A percentile compares a stretch with the other conserved stretches of the same genome.
phyloP scores from a whole-genome alignment of 2,329 filamentous ascomycete species.

The Pseudophaeomoniella oleicola region DNA sequence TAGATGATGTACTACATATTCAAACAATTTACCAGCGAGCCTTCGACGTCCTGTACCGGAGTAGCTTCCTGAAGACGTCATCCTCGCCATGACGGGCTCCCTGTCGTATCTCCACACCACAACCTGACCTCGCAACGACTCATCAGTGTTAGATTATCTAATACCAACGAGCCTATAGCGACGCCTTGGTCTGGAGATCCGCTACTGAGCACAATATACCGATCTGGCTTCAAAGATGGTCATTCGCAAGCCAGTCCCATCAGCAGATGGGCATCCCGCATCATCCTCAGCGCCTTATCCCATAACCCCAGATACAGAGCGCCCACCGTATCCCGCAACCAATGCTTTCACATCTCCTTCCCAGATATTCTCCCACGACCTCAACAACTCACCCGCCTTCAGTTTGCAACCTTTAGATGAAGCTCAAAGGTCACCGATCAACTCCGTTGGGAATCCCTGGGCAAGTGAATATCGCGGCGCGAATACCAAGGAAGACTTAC shows the following conservation, averaged over 20 bases:
- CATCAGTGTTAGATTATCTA: no score
- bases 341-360: background rate
- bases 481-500: constrained; percentile 5
- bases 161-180: no score
- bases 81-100: no score
- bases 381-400: background rate
- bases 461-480: constrained; percentile 4
- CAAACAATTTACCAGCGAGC: no score
- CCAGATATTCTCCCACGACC: background rate
- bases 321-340: background rate
- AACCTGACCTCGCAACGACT: no score
- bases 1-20: no score
- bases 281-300: background rate
- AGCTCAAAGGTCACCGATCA: background rate
- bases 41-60: no score
- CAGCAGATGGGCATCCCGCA: background rate
- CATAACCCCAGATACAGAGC: background rate
- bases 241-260: constrained; percentile 1
- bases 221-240: no score
- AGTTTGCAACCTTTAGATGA: background rate
- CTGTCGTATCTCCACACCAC: no score
- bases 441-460: constrained; percentile 11
- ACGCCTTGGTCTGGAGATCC: no score
- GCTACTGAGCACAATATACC: no score
- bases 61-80: no score